Evolutionary conservation across 345 rosid species (phyloP).

Genomic region (Euphorbia lathyris): DNA sequence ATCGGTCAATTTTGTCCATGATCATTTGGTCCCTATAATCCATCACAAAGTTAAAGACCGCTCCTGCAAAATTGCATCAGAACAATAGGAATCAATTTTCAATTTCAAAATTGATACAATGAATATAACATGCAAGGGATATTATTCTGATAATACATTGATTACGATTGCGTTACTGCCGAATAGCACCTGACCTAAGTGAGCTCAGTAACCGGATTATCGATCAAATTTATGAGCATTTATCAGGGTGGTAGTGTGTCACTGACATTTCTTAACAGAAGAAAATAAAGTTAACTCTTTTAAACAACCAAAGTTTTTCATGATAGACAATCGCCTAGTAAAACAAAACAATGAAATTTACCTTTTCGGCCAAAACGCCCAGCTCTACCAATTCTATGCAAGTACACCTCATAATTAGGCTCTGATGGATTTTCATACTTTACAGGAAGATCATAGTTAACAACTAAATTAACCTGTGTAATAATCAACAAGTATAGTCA

Average conservation of each 20-base stretch:
- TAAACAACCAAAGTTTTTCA: background rate
- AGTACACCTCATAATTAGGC: slow-evolving; percentile 86
- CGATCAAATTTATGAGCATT: background rate
- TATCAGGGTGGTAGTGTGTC: background rate
- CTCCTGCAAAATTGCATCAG: slow-evolving; percentile 51
- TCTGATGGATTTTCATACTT: slow-evolving; percentile 46
- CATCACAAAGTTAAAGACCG: slow-evolving; percentile 74
- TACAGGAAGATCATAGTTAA: slow-evolving; percentile 76
- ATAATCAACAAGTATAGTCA: background rate
- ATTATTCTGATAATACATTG: no score
- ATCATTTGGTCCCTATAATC: slow-evolving; percentile 40
- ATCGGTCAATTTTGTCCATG: slow-evolving; percentile 70
- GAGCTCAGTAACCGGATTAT: background rate
- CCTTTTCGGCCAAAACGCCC: slow-evolving; percentile 97
- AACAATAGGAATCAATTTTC: slow-evolving; percentile 7
- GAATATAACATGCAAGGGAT: no score
- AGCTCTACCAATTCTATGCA: slow-evolving; percentile 96
- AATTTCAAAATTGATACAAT: background rate
- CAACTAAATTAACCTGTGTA: slow-evolving; percentile 78
- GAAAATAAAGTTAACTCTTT: background rate
- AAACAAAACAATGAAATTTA: slow-evolving; percentile 7
- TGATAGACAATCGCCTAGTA: background rate
- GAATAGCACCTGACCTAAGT: slow-evolving; percentile 1
- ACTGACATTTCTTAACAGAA: no score
- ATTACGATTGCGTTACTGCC: background rate